Conservation (phyloP, 305 asterid genomes). For the Solanum hybrid region DNA sequence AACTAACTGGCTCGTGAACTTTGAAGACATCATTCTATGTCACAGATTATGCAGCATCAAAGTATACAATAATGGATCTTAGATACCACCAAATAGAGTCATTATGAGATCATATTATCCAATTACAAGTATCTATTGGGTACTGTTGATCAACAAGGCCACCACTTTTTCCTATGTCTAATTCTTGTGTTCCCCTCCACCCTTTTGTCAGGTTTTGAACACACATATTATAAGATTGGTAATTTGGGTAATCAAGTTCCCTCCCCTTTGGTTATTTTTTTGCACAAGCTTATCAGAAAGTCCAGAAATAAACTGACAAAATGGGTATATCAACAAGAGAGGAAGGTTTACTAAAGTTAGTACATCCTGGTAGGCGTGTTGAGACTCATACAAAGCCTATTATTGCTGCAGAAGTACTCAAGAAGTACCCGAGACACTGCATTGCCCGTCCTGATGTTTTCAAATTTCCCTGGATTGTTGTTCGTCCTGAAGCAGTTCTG, state of each 20-base stretch:
- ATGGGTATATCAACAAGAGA: constrained; percentile 30
- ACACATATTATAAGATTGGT: neutral
- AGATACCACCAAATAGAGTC: neutral
- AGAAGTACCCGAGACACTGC: constrained; percentile 49
- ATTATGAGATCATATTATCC: neutral
- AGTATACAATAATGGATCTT: neutral
- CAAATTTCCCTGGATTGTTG: constrained; percentile 57
- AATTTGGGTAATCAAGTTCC: neutral
- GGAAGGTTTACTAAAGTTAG: constrained; percentile 41
- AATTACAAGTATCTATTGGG: neutral
- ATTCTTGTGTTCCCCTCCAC: neutral
- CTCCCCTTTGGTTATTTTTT: constrained; percentile 4
- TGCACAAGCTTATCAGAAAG: neutral
- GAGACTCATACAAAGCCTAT: constrained; percentile 42
- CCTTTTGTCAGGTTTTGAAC: constrained; percentile 3
- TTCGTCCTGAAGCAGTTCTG: constrained; percentile 51
- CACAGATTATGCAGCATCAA: neutral
- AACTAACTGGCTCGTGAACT: neutral
- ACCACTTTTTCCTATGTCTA: neutral
- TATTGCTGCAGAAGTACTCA: constrained; percentile 46
- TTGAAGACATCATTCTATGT: neutral
- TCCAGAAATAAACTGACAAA: neutral
- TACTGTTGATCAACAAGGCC: neutral
- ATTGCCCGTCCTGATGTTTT: constrained; percentile 67
- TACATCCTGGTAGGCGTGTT: constrained; percentile 37